A percentile compares a stretch with the other conserved stretches of the same genome.
These are phyloP conservation scores for Rasamsonia emersonii DNA, from an alignment of 2,329 filamentous ascomycete species.

Conservation along the genomic window DNA sequence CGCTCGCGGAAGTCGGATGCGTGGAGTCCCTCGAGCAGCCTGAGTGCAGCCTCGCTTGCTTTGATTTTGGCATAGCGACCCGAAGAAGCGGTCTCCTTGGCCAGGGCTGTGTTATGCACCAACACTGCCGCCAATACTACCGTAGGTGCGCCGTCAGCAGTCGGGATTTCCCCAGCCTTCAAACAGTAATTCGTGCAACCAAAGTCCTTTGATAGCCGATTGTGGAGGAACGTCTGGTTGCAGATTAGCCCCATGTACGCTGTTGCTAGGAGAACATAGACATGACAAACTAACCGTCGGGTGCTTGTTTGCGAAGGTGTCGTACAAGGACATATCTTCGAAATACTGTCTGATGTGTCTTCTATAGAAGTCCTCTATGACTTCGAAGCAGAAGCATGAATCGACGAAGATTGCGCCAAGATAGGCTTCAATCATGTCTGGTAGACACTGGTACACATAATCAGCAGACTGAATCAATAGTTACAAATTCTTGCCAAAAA, in stretches of 20 bases:
- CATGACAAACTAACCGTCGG: constrained; percentile 47
- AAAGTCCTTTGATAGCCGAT: constrained; percentile 55
- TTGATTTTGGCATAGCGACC: constrained; percentile 63
- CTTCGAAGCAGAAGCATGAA: constrained; percentile 64
- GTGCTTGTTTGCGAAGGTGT: constrained; percentile 77
- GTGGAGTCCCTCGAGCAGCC: constrained; percentile 40
- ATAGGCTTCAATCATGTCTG: constrained; percentile 83
- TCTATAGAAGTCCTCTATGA: constrained; percentile 72
- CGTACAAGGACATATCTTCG: constrained; percentile 76
- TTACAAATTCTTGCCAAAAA: neutral
- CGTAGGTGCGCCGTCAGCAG: constrained; percentile 36
- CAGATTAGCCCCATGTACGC: constrained; percentile 6
- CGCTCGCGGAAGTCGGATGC: constrained; percentile 50
- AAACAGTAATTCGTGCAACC: constrained; percentile 53
- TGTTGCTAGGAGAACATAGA: too few species aligned
- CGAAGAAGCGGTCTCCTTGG: constrained; percentile 53
- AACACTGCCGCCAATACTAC: constrained; percentile 62
- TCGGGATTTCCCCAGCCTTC: constrained; percentile 37
- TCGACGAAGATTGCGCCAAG: constrained; percentile 90
- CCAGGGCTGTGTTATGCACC: constrained; percentile 63
- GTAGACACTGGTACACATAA: constrained; percentile 53
- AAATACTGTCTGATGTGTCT: constrained; percentile 68
- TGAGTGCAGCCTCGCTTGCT: constrained; percentile 34
- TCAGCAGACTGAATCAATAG: constrained; percentile 33
- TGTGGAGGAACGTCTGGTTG: constrained; percentile 54